Evolutionary conservation across 768 basidiomycete genomes (phyloP), one percentile per base, ranked within the genome.

Genomic region (Calocybe indica): DNA sequence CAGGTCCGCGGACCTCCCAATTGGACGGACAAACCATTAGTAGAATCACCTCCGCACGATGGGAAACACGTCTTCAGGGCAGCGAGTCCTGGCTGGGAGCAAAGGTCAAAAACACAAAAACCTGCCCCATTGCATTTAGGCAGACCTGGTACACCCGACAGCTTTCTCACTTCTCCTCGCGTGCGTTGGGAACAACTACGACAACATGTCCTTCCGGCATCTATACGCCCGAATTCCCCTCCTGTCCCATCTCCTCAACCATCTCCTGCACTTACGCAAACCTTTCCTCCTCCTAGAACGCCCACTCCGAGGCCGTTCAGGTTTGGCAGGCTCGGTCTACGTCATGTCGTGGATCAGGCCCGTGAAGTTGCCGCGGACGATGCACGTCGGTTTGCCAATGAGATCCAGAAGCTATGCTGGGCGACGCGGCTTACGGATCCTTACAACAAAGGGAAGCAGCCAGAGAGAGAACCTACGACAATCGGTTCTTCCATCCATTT

Each of bases 281-380:
- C 46, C 45, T 58, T 47, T 31, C 60, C 52, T 42, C 54, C 36
- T 54, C 52, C 60, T 33, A 61, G 58, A 39, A 52, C 61, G 5
- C 67, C 65, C 43, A 66, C 77, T 0, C 74, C 78, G 7, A 82
- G 78, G 53, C 70, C 69, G 5, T 79, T 76, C 32, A 68, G 76
- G 10, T 59, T 83, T 30, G 70, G 71, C 5, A 71, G 71, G 40
- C 61, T 82, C 9, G 81, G 77, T 1, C 80, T 84, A 52, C 72
- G 72, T 40, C 81, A 86, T 15, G 78, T 84, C 9, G 83, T 85
- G 1, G 85, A 87, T 32, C 73, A 80, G 47, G 83, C 69, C 3
- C 74, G 73, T 28, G 81, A 79, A 46, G 67, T 70, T 36, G 66
- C 67, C 13, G 62, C 68, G 0, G 77, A 80, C 37, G 76, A 81